Percentiles rank a stretch among this genome's conserved stretches.
Evolutionary conservation across 2,329 filamentous ascomycete species (phyloP).

Genomic region (Scedosporium apiospermum): DNA sequence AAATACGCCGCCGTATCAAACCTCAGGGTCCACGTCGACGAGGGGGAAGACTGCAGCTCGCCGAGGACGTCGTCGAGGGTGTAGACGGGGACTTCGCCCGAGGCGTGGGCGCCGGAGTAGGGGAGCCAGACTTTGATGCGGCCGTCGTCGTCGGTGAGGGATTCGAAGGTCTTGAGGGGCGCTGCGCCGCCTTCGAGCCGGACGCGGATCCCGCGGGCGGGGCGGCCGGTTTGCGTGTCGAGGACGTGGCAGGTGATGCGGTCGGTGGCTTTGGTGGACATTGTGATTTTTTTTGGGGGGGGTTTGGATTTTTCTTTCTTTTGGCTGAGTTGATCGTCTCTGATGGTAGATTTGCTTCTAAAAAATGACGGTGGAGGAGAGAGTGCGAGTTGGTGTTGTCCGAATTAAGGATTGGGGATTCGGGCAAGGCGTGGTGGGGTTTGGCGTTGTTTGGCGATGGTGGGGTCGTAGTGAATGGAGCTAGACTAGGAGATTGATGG

Average conservation of each 20-base stretch:
- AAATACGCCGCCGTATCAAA: constrained; percentile 70
- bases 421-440: not conserved
- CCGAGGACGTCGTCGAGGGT: constrained; percentile 47
- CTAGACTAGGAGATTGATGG: not conserved
- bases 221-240: constrained; percentile 66
- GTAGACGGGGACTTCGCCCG: constrained; percentile 48
- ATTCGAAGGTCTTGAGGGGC: constrained; percentile 43
- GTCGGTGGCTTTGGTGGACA: constrained; percentile 31
- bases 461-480: not conserved
- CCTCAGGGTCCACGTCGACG: constrained; percentile 55
- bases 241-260: constrained; percentile 82
- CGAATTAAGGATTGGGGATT: not conserved
- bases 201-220: constrained; percentile 57
- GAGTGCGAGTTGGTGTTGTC: too few relatives aligned
- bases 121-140: constrained; percentile 62
- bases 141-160: constrained; percentile 67
- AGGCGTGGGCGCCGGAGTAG: constrained; percentile 37
- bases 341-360: not conserved
- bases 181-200: constrained; percentile 37
- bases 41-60: constrained; percentile 23
- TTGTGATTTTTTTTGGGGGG: not conserved
- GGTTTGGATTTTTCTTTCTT: not conserved
- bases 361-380: not conserved
- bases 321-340: not conserved
- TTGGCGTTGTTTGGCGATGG: not conserved